These are phyloP conservation scores for Aspergillus fischeri DNA, from an alignment of 2,329 filamentous ascomycete species.

Conservation along the genomic window DNA sequence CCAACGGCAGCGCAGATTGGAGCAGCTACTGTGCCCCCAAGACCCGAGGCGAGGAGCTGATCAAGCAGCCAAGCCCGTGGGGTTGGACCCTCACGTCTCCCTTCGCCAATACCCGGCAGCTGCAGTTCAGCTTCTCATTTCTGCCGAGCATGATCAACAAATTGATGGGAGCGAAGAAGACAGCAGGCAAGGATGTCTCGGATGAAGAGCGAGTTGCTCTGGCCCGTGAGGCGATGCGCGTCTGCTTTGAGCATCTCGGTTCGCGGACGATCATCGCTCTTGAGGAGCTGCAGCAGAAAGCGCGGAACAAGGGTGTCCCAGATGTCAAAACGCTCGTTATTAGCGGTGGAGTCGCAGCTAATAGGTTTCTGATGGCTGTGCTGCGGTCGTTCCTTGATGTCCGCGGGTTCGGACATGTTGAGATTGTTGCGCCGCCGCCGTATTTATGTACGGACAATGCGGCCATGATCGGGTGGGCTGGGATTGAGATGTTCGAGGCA, in stretches of 20 bases:
- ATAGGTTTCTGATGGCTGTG: conserved; percentile 70
- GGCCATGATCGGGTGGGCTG: conserved; percentile 95
- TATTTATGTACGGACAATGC: conserved; percentile 89
- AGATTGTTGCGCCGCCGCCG: conserved; percentile 69
- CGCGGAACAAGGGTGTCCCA: conserved; percentile 13
- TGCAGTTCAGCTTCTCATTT: conserved; percentile 72
- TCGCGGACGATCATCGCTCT: conserved; percentile 70
- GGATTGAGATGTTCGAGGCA: conserved; percentile 82
- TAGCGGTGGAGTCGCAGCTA: conserved; percentile 86
- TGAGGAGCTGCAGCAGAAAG: conserved; percentile 30
- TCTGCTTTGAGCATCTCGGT: conserved; percentile 82
- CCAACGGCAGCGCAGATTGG: conserved; percentile 38
- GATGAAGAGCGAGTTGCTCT: conserved; percentile 63
- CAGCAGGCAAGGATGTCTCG: conserved; percentile 36
- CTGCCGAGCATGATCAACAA: conserved; percentile 63
- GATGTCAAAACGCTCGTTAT: conserved; percentile 66
- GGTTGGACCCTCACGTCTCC: conserved; percentile 69
- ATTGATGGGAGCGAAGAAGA: conserved; percentile 43
- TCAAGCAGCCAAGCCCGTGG: conserved; percentile 48
- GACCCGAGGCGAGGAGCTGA: conserved; percentile 56
- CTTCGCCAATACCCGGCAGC: conserved; percentile 53
- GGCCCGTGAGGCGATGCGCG: conserved; percentile 69
- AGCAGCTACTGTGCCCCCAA: conserved; percentile 55
- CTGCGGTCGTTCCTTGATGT: conserved; percentile 57
- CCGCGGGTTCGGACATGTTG: conserved; percentile 60